Percentiles rank a stretch among this genome's conserved stretches.
These are phyloP conservation scores for Plantago ovata DNA, from an alignment of 257 asterid genomes.

Conservation along the genomic window DNA sequence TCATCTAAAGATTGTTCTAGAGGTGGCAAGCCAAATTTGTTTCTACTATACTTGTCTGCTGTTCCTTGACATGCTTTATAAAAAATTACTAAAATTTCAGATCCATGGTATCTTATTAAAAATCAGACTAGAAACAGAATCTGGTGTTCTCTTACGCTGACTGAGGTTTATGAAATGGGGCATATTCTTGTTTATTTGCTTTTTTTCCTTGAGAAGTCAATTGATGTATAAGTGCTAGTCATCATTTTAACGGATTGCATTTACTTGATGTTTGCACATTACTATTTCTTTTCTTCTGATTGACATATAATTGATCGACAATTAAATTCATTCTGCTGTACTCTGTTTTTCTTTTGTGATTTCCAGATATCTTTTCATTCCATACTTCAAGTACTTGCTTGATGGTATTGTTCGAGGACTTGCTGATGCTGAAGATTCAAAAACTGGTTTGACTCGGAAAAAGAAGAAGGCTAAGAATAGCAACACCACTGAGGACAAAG, in stretches of 20 bases:
- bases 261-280: background rate
- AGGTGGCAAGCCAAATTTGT: too few relatives aligned
- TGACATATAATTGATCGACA: background rate
- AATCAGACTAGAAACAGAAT: too few relatives aligned
- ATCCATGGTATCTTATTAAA: too few relatives aligned
- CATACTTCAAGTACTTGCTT: slow-evolving; percentile 78
- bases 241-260: background rate
- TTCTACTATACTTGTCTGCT: too few relatives aligned
- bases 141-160: too few relatives aligned
- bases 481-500: slow-evolving; percentile 31
- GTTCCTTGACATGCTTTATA: too few relatives aligned
- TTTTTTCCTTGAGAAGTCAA: too few relatives aligned
- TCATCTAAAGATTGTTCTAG: too few relatives aligned
- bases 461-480: slow-evolving; percentile 68
- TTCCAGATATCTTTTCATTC: slow-evolving; percentile 76
- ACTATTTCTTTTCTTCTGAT: background rate
- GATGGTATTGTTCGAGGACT: slow-evolving; percentile 75
- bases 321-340: background rate
- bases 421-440: slow-evolving; percentile 33
- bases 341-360: background rate
- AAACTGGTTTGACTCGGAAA: slow-evolving; percentile 34
- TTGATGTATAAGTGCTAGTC: background rate
- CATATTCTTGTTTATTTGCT: too few relatives aligned
- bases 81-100: too few relatives aligned
- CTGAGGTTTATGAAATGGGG: too few relatives aligned